Base-by-base conservation (phyloP, 2,329 filamentous ascomycete species). In the Fusarium austroafricanum region DNA sequence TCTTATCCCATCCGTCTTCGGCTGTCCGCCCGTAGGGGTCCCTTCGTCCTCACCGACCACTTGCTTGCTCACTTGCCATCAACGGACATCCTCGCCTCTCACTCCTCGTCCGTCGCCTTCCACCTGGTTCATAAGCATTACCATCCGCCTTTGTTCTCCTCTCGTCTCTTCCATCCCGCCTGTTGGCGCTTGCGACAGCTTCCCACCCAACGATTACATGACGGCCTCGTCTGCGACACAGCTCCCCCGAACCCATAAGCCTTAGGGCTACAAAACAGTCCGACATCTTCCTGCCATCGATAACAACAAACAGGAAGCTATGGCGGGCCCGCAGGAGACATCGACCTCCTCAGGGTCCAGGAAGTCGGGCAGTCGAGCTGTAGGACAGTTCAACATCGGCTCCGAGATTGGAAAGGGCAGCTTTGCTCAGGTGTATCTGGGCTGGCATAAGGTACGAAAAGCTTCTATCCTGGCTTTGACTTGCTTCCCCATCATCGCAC, bases 331-430 rank as follows among this genome's bases (percentile, higher is more conserved):
- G 67, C 78, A 77, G 61, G 78, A 81, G 62, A 70, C 75, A 51
- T 71, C 78, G 38, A 42, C 63, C 71, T 76, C 79, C 66, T 75
- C 74, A 50, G 74, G 75, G 72, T 77, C 79, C 53, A 75, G 73
- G 68, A 77, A 70, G 72, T 75, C 75, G 63, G 73, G 75, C 67
- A 73, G 77, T 42, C 75, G 75, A 45, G 74, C 71, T 65, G 78
- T 96, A 74, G 93, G 94, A 71, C 89, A 91, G 75, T 97, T 96
- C 80, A 87, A 87, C 74, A 90, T 95, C 75, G 88, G 94, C 73
- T 90, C 92, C 72, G 93, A 97, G 82, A 97, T 98, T 78, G 96
- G 96, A 68, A 96, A 96, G 82, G 96, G 96, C 67, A 98, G 96
- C 83, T 99, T 98, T 83, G 96, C 96, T 70, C 94, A 94, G 71